These are phyloP conservation scores for Penicillium corylophilum DNA, from an alignment of 2,329 filamentous ascomycete species.

Conservation along the genomic window DNA sequence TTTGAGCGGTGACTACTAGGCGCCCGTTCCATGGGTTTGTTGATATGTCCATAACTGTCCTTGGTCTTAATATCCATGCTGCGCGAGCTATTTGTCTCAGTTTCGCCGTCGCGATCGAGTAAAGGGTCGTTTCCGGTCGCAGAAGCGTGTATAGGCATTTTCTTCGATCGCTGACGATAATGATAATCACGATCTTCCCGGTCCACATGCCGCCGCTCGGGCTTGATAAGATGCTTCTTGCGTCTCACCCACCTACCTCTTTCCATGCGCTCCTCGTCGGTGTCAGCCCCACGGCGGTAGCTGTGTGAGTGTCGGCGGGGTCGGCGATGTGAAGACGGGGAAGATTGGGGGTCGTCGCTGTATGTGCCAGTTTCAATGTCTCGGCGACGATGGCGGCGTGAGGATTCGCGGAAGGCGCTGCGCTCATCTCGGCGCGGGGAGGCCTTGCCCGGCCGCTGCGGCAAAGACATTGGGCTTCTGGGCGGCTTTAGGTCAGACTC, in stretches of 20 bases:
- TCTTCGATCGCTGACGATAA: constrained; percentile 90
- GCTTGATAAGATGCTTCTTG: constrained; percentile 85
- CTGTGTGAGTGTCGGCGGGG: constrained; percentile 43
- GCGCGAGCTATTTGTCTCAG: constrained; percentile 61
- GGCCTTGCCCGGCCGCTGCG: constrained; percentile 62
- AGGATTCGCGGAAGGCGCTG: constrained; percentile 66
- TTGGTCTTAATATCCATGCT: constrained; percentile 56
- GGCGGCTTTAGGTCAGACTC: background rate
- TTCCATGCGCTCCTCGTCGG: constrained; percentile 57
- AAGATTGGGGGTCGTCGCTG: constrained; percentile 33
- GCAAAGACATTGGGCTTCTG: constrained; percentile 48
- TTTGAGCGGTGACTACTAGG: constrained; percentile 41
- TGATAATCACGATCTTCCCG: constrained; percentile 91
- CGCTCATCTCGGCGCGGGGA: constrained; percentile 60
- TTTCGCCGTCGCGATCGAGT: constrained; percentile 63
- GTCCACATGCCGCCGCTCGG: constrained; percentile 82
- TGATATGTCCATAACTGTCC: constrained; percentile 36
- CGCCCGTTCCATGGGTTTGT: constrained; percentile 43
- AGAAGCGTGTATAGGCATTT: constrained; percentile 87
- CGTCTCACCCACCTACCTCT: constrained; percentile 55
- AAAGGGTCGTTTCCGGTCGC: constrained; percentile 90
- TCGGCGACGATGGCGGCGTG: constrained; percentile 59
- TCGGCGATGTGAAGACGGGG: constrained; percentile 39
- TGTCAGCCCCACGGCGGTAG: constrained; percentile 45
- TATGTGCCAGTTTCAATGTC: constrained; percentile 68